Conservation (phyloP, 371 early-diverging fungal species). For the Parasitella parasitica region DNA sequence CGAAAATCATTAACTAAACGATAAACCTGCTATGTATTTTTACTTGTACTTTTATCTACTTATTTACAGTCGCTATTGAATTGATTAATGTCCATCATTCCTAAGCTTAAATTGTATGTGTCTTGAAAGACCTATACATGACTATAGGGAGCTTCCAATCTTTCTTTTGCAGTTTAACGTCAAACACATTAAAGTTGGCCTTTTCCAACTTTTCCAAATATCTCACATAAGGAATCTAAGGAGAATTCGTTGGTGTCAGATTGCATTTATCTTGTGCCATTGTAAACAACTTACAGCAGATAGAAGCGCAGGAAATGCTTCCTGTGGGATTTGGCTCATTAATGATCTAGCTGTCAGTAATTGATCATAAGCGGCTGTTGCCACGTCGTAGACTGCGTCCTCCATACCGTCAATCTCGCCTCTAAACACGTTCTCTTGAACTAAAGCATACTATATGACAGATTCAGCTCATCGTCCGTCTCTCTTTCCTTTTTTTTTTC, state of each 20-base stretch:
- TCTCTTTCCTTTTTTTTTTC: not conserved
- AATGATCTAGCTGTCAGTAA: slow-evolving; percentile 74
- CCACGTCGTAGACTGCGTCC: slow-evolving; percentile 79
- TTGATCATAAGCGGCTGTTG: slow-evolving; percentile 81
- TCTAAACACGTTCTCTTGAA: slow-evolving; percentile 74
- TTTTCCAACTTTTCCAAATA: slow-evolving; percentile 69
- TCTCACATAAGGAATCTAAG: slow-evolving; percentile 54
- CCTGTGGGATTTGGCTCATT: slow-evolving; percentile 46
- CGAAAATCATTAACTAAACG: slow-evolving; percentile 17
- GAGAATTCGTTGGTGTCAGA: not conserved
- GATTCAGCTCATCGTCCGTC: not conserved
- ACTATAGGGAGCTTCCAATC: slow-evolving; percentile 70
- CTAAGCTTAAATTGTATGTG: slow-evolving; percentile 8
- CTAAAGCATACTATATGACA: slow-evolving; percentile 56
- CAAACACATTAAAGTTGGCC: slow-evolving; percentile 73
- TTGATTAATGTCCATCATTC: not conserved
- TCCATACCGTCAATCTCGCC: slow-evolving; percentile 63
- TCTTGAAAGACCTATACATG: slow-evolving; percentile 52
- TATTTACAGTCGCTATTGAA: slow-evolving; percentile 10
- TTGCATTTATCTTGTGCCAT: not conserved
- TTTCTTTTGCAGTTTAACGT: slow-evolving; percentile 55
- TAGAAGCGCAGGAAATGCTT: slow-evolving; percentile 68
- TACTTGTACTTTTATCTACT: not conserved
- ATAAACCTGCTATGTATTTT: not conserved
- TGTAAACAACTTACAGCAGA: slow-evolving; percentile 50